A percentile compares a stretch with the other conserved stretches of the same genome.
Conservation (phyloP, 2,329 filamentous ascomycete species). For the Sordariomycetes sp. region DNA sequence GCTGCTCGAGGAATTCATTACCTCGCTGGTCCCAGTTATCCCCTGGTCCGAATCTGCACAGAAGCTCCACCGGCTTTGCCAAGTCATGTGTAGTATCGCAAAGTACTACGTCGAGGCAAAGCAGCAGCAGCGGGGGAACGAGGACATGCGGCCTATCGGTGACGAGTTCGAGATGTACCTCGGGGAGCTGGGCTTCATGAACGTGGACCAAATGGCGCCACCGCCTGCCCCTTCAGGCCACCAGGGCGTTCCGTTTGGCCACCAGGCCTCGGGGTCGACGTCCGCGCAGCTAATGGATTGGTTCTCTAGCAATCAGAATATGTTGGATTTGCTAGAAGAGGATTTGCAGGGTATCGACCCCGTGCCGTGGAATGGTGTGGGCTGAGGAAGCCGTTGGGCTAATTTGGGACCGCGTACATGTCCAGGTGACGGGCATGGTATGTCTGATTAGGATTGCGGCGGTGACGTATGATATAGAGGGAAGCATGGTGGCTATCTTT, state of each 20-base stretch:
- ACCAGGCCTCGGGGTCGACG: not conserved
- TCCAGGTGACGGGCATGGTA: not conserved
- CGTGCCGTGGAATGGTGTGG: not conserved
- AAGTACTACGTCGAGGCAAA: slow-evolving; percentile 49
- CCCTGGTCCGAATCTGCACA: slow-evolving; percentile 43
- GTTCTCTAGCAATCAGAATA: slow-evolving; percentile 52
- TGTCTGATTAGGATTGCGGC: not conserved
- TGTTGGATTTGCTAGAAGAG: slow-evolving; percentile 52
- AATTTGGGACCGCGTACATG: not conserved
- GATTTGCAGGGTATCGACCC: slow-evolving; percentile 33
- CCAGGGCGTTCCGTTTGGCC: not conserved
- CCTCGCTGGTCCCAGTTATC: slow-evolving; percentile 36
- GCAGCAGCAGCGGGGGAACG: slow-evolving; percentile 26
- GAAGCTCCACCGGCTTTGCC: slow-evolving; percentile 48
- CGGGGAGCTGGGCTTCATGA: slow-evolving; percentile 48
- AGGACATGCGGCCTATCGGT: slow-evolving; percentile 33
- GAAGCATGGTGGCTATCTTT: not conserved
- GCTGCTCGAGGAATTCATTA: slow-evolving; percentile 40
- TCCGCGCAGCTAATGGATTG: slow-evolving; percentile 44
- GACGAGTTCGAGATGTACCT: slow-evolving; percentile 54
- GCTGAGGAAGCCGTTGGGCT: not conserved
- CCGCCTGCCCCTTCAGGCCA: not conserved
- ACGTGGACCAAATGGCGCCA: slow-evolving; percentile 10
- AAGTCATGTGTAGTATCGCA: slow-evolving; percentile 48
- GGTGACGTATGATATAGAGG: not conserved